Evolutionary conservation across 75 land plant species (phyloP), one percentile per base, ranked within the genome.

Genomic region (Pinus tabuliformis): DNA sequence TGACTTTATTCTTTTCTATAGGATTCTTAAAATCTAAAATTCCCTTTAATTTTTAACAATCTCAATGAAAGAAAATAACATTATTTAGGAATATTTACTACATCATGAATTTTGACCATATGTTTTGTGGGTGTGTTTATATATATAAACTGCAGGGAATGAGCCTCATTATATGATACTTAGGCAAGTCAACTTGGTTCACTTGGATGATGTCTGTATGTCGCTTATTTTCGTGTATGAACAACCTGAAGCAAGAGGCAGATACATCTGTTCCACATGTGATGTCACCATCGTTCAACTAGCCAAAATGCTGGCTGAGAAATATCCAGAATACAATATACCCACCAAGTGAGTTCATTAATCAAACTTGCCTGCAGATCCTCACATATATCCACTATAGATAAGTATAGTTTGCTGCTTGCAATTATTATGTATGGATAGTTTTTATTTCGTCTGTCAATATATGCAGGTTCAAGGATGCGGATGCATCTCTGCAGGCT

Each of bases 181-280:
- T 13, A 59, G 54, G 73, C 84, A 82, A 18, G 56, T 78, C 75
- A 80, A 83, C 37, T 75, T 82, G 57, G 94, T 95, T 20, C 98
- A 95, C 79, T 76, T 90, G 73, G 91, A 95, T 77, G 98, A 95
- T 36, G 85, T 95, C 16, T 89, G 89, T 78, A 73, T 58, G 39
- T 81, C 94, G 11, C 94, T 86, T 75, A 79, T 95, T 13, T 87
- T 81, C 62, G 78, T 91, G 58, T 89, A 66, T 56, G 94, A 95
- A 77, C 62, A 82, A 26, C 92, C 98, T 3, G 82, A 78, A 37
- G 94, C 92, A 12, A 78, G 85, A 24, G 98, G 98, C 18, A 86
- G 98, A 59, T 95, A 91, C 79, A 93, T 95, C 56, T 93, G 91
- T 81, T 95, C 98, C 21, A 78, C 89, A 16, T 75, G 81, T 54